Base-by-base conservation (phyloP, 371 early-diverging fungal species). In the Mortierella sp. region DNA sequence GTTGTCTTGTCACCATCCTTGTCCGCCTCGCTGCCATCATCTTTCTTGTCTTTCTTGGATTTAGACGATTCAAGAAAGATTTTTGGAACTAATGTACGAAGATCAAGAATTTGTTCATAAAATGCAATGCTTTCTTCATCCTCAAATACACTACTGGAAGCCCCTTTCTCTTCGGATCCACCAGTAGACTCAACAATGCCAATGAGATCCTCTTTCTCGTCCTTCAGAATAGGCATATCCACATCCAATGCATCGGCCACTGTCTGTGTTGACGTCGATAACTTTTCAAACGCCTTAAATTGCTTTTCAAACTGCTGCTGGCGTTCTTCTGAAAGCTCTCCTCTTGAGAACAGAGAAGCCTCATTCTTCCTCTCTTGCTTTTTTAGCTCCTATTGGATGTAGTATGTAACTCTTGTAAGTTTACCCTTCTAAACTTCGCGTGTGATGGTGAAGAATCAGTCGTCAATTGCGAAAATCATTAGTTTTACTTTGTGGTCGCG, bases 71-170 rank as follows among this genome's bases (percentile, higher is more conserved):
- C 90, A 26, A 97, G 84, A 45, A 97, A 89, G 0, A 95, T 87
- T 47, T 87, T 89, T 13, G 97, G 97, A 5, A 97, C 95, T 29
- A 92, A 79, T 1, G 89, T 85, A 55, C 88, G 85, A 35, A 97
- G 86, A 77, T 96, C 94, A 22, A 93, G 79, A 5, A 96, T 66
- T 58, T 92, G 89, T 66, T 95, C 94, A 74, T 96, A 97, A 81
- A 97, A 97, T 32, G 86, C 85, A 23, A 91, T 88, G 12, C 92
- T 89, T 66, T 96, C 96, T 26, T 96, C 96, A 82, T 97, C 96
- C 76, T 96, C 96, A 93, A 96, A 97, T 19, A 91, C 83, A 31
- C 93, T 89, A 66, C 84, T 87, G n/a, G 81, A 76, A 12, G 76
- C 19, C 26, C 76, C 83, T 47, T 91, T 87, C 76, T 85, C 70